phyloP scores from a whole-genome alignment of 1,284 basidiomycete genomes.

The Inonotus hispidus region DNA sequence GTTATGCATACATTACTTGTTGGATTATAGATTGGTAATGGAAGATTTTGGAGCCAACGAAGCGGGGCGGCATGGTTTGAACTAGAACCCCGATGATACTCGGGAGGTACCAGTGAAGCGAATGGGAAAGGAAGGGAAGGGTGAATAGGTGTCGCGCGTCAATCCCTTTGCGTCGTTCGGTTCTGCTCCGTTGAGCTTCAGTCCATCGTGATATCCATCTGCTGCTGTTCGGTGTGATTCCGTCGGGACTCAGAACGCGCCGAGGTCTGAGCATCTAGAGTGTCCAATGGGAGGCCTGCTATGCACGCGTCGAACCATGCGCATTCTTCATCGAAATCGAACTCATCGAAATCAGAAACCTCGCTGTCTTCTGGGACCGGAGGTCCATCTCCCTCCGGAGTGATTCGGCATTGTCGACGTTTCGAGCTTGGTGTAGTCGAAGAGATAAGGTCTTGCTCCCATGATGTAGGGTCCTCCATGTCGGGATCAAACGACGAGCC shows the following conservation, averaged over 20 bases:
- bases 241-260: not conserved
- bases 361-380: constrained; percentile 10
- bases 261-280: not conserved
- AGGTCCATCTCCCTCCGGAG: not conserved
- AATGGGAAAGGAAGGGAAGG: not conserved
- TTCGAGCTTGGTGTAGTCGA: not conserved
- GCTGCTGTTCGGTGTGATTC: not conserved
- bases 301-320: constrained; percentile 11
- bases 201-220: constrained; percentile 1
- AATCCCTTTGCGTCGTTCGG: not conserved
- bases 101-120: not conserved
- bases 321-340: constrained; percentile 8
- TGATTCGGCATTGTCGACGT: not conserved
- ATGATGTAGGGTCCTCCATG: constrained; percentile 51
- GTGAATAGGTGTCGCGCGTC: not conserved
- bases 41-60: no score
- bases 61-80: no score
- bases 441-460: constrained; percentile 46
- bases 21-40: no score
- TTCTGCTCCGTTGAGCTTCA: not conserved
- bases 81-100: no score
- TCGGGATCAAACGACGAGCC: constrained; percentile 70
- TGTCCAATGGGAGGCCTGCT: constrained; percentile 6
- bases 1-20: no score
- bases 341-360: constrained; percentile 13